These are phyloP conservation scores for Claviceps fusiformis DNA, from an alignment of 2,329 filamentous ascomycete species.

Conservation along the genomic window DNA sequence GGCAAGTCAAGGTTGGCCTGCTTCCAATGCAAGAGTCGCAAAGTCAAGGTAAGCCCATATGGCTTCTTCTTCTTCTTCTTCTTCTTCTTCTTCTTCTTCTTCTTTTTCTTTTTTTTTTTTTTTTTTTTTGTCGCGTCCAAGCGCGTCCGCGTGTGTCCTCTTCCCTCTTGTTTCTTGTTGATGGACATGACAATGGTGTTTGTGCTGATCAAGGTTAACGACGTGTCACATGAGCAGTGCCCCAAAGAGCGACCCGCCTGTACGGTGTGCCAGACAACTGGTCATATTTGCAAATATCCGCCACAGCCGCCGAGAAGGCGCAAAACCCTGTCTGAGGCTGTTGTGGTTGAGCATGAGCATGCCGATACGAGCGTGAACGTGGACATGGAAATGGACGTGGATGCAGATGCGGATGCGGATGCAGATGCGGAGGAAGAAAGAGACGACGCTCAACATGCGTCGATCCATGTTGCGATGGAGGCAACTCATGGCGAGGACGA, in stretches of 20 bases:
- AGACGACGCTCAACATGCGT: background rate
- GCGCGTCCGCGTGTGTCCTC: background rate
- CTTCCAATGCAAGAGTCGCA: constrained; percentile 21
- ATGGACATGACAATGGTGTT: background rate
- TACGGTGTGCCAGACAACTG: constrained; percentile 20
- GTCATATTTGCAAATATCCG: constrained; percentile 25
- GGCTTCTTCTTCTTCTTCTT: no score
- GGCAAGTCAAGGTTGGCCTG: constrained; percentile 22
- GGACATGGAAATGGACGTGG: constrained; percentile 6
- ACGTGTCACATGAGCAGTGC: constrained; percentile 19
- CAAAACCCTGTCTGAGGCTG: constrained; percentile 11
- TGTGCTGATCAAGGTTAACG: constrained; percentile 5
- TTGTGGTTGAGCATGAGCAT: constrained; percentile 7
- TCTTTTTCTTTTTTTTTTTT: background rate
- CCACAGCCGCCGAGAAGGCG: constrained; percentile 15
- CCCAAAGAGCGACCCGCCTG: constrained; percentile 27
- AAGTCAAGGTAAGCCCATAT: constrained; percentile 22
- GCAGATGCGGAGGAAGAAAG: background rate
- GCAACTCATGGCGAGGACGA: background rate
- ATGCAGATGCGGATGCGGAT: constrained; percentile 4
- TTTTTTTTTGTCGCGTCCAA: no score
- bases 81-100: no score
- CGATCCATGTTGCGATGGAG: background rate
- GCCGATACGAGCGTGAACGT: constrained; percentile 6
- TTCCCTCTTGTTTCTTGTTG: background rate